A percentile compares a stretch with the other conserved stretches of the same genome.
Evolutionary conservation across 345 rosid species (phyloP).

Genomic region (Lumnitzera racemosa): DNA sequence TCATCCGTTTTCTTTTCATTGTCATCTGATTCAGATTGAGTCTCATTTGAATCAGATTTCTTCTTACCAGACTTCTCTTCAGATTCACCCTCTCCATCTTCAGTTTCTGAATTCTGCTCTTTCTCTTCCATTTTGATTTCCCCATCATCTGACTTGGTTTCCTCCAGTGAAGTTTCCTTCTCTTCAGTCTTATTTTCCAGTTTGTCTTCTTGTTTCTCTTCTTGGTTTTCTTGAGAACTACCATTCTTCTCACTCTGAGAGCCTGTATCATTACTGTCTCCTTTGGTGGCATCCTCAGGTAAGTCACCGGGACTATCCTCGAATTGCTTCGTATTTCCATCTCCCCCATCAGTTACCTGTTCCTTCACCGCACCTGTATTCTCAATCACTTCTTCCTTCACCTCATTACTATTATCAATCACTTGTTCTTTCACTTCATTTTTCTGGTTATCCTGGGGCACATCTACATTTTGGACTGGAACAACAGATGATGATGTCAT

Average conservation of each 20-base stretch:
- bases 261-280: conserved; percentile 24
- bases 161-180: conserved; percentile 11
- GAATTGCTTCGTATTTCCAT: conserved; percentile 25
- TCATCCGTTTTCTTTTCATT: conserved; percentile 25
- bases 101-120: conserved; percentile 23
- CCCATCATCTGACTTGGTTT: conserved; percentile 12
- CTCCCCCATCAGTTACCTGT: conserved; percentile 28
- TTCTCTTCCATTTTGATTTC: conserved; percentile 18
- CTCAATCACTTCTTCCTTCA: conserved; percentile 20
- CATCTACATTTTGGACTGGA: conserved; percentile 57
- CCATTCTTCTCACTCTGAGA: conserved; percentile 22
- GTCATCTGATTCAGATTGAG: conserved; percentile 27
- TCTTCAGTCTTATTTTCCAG: conserved; percentile 14
- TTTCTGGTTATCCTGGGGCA: conserved; percentile 40
- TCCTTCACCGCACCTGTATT: conserved; percentile 38
- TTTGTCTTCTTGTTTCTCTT: conserved; percentile 30
- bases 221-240: conserved; percentile 28
- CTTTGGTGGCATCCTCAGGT: conserved; percentile 56
- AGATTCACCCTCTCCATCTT: conserved; percentile 31
- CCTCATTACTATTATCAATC: conserved; percentile 26
- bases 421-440: conserved; percentile 46
- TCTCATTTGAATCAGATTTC: conserved; percentile 32
- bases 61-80: conserved; percentile 36
- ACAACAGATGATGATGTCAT: conserved; percentile 73
- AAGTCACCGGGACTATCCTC: conserved; percentile 63